Base-by-base conservation (phyloP, 2,329 filamentous ascomycete species). In the Clonostachys rosea region DNA sequence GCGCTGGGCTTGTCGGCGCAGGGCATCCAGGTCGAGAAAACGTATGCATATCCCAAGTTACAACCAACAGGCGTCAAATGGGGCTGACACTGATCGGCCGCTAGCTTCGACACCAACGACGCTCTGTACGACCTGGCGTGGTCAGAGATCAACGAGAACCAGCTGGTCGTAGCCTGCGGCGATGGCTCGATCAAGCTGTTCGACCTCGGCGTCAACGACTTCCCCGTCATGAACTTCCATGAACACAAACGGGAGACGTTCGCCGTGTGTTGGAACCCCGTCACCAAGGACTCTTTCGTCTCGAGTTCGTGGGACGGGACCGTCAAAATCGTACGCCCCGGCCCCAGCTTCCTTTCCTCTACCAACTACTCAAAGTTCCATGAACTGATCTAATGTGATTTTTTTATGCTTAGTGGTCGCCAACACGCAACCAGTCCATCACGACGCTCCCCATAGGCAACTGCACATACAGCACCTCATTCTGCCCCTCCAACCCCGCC, bases 241-340 rank as follows among this genome's bases (percentile, higher is more conserved):
- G 94, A 97, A 63, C 94, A 99, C 66, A 90, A 87, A 54, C 81
- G 92, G 48, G 94, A 99, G 68, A 87, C 95, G 9, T 96, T 97
- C 64, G 86, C 89, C 3, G 91, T 96, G 5, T 81, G 86, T 61
- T 99, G 92, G 92, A 96, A 92, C 58, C 81, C 95, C 17, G 81
- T 95, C 6, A 82, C 87, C 33, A 99, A 99, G 64, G 88, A 94
- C 59, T 89, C 83, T 0, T 97, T 99, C 62, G 79, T 91, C 33
- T 95, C 89, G 1, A 91, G 86, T 54, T 95, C 90, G 6, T 99
- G 94, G 94, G 94, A 99, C 60, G 94, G 94, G 44, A 95, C 89
- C 3, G 83, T 97, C 57, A 96, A 96, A 71, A 84, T 99, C 59
- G 83, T 84, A 52, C 30, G n/a, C 36, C 20, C 16, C 33, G 24